These are phyloP conservation scores for Rutstroemia sp. DNA, from an alignment of 2,329 filamentous ascomycete species.

Conservation along the genomic window DNA sequence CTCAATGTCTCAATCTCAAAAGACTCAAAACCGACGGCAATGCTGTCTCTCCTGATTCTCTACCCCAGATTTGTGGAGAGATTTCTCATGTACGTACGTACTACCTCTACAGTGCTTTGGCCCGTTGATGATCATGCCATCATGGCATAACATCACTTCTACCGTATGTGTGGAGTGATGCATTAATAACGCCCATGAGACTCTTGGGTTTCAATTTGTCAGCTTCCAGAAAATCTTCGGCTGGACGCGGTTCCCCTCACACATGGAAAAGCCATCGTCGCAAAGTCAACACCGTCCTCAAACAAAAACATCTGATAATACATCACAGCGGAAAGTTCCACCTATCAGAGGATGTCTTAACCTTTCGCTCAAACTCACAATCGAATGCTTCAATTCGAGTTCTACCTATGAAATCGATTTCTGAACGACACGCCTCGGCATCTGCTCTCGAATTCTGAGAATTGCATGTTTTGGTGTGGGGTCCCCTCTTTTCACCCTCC, in stretches of 20 bases:
- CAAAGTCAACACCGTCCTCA: neutral
- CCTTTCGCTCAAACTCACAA: no score
- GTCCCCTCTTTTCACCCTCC: slow-evolving; percentile 2
- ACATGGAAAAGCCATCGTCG: neutral
- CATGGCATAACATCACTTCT: neutral
- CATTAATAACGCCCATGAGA: neutral
- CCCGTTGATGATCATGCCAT: neutral
- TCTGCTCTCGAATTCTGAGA: neutral
- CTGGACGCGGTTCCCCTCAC: neutral
- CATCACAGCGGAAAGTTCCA: neutral
- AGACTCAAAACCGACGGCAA: neutral
- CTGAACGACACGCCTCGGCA: neutral
- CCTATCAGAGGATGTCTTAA: neutral
- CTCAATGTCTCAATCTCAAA: neutral
- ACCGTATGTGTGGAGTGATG: neutral
- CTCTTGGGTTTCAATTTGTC: neutral
- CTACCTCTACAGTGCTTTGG: neutral
- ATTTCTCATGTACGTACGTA: neutral
- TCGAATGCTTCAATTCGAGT: neutral
- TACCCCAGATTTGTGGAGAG: neutral
- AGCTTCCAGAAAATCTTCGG: neutral
- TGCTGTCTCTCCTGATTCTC: neutral
- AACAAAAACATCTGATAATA: neutral
- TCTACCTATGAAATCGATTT: neutral
- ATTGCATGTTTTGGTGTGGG: neutral